Base-by-base conservation (phyloP, 106 monocot species). In the Platanthera guangdongensis region DNA sequence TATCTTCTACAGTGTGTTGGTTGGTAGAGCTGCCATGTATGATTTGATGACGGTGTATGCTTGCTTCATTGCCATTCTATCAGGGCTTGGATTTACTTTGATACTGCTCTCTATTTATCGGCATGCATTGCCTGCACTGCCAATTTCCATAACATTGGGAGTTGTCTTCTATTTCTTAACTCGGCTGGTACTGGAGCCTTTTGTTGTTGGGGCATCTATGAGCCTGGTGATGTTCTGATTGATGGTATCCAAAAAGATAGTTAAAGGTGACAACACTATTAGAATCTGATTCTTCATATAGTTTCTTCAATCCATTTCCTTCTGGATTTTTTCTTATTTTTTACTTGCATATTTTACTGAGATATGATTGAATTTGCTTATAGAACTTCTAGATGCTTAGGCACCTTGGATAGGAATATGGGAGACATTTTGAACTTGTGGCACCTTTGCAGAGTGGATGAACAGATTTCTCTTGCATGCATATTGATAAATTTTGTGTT, bases 21-120 rank as follows among this genome's bases (percentile, higher is more conserved):
- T 99, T 13, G 97, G 97, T 6, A 82, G 97, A 78, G 97, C 97
- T 16, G 94, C 97, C 0, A 86, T 99, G 91, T 99, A 94, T 74
- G 97, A 94, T 78, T 79, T 91, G 72, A 99, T 94, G 94, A 99
- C 94, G 1, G 91, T 99, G 3, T 99, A 94, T 78, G 94, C 97
- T 9, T 99, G 97, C 77, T 96, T 94, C 76, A 83, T 99, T 32
- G 94, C 94, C 3, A 90, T 99, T 47, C 80, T 99, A 57, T 83
- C 94, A 1, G 97, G 94, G 49, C 86, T 99, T 10, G 94, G 91
- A 13, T 94, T 94, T 80, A 99, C 94, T 11, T 87, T 99, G 9
- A 88, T 99, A 50, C 55, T 99, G 80, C 82, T 94, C 0, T 86
- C 97, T 0, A 82, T 99, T 4, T 85, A 79, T 65, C 80, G 81